phyloP scores from a whole-genome alignment of 2,329 filamentous ascomycete genomes.

The Xylariaceae sp. region DNA sequence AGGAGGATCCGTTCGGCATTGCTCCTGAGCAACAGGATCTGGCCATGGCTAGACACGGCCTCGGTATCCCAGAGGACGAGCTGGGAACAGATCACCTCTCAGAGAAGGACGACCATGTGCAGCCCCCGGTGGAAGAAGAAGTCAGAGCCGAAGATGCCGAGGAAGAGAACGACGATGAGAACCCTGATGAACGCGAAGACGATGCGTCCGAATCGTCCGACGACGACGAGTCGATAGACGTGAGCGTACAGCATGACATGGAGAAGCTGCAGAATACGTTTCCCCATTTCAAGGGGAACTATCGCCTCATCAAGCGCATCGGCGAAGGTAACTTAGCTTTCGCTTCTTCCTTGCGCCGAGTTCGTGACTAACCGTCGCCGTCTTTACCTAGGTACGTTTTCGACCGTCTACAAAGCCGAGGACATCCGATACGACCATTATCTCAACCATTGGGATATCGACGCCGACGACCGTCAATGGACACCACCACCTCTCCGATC shows the following conservation, averaged over 20 bases:
- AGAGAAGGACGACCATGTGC: constrained; percentile 26
- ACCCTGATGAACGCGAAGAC: constrained; percentile 35
- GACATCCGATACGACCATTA: constrained; percentile 81
- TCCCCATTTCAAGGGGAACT: constrained; percentile 74
- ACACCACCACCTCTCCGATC: constrained; percentile 60
- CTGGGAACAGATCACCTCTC: not conserved
- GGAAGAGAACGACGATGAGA: constrained; percentile 38
- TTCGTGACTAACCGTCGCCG: constrained; percentile 1
- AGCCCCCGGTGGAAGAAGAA: constrained; percentile 30
- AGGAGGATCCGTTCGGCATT: constrained; percentile 18
- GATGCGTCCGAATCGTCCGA: constrained; percentile 46
- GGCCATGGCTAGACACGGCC: constrained; percentile 30
- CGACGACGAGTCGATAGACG: constrained; percentile 60
- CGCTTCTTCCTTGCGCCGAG: no score
- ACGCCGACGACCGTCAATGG: constrained; percentile 60
- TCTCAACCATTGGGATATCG: constrained; percentile 81
- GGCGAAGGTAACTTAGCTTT: constrained; percentile 65
- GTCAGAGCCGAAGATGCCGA: constrained; percentile 34
- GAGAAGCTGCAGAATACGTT: constrained; percentile 76
- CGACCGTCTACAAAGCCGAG: constrained; percentile 97
- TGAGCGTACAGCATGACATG: constrained; percentile 77
- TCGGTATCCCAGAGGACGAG: constrained; percentile 36
- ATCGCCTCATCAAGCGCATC: constrained; percentile 90
- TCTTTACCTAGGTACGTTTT: constrained; percentile 72
- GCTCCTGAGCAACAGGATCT: constrained; percentile 24